These are phyloP conservation scores for Didymella pinodella DNA, from an alignment of 2,329 filamentous ascomycete genomes.

Conservation along the genomic window DNA sequence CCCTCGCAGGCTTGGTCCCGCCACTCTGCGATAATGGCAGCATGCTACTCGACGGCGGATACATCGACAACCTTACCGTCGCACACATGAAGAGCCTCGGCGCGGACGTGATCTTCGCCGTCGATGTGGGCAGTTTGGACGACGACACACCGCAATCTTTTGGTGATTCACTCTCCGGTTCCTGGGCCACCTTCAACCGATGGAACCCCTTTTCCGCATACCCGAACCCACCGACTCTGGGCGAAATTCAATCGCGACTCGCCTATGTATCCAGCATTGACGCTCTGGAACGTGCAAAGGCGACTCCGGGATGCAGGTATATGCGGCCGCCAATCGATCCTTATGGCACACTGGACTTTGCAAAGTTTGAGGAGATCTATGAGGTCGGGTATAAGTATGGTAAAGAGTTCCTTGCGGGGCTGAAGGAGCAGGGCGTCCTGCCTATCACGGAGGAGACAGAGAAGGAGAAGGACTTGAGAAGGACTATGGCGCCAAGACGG, in stretches of 20 bases:
- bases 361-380: constrained; percentile 97
- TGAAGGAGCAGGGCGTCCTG: constrained; percentile 81
- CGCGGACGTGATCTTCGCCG: constrained; percentile 91
- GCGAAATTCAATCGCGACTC: constrained; percentile 92
- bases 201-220: constrained; percentile 94
- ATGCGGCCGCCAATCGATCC: constrained; percentile 94
- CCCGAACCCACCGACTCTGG: constrained; percentile 91
- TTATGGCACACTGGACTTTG: constrained; percentile 95
- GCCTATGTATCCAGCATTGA: constrained; percentile 96
- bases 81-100: constrained; percentile 96
- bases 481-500: constrained; percentile 58
- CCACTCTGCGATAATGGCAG: constrained; percentile 95
- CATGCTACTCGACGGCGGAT: constrained; percentile 95
- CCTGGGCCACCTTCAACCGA: constrained; percentile 93
- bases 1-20: constrained; percentile 87
- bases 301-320: constrained; percentile 88
- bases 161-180: constrained; percentile 90
- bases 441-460: constrained; percentile 62
- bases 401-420: constrained; percentile 76
- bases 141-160: constrained; percentile 91
- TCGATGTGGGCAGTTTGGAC: constrained; percentile 92
- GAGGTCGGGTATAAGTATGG: constrained; percentile 87
- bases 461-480: constrained; percentile 59
- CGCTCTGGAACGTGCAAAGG: constrained; percentile 91
- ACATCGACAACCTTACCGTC: constrained; percentile 96